Base-by-base conservation (phyloP, 768 basidiomycete species). In the Boletales sp. region DNA sequence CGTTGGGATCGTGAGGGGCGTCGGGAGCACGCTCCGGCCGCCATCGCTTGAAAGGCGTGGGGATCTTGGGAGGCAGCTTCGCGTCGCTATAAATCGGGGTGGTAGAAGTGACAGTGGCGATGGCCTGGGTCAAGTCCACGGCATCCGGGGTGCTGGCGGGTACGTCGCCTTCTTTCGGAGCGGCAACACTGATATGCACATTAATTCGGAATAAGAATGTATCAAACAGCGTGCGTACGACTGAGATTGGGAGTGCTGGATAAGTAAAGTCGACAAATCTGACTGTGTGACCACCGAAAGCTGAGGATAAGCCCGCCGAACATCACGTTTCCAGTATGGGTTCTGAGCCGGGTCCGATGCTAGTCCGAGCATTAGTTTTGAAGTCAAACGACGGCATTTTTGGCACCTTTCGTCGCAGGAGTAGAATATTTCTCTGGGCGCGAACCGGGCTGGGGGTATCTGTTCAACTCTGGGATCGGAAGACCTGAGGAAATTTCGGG, bases 321-420 rank as follows among this genome's bases (percentile, higher is more conserved):
- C 89, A 71, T 97, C 94, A 53, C 94, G 89, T 70, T 95, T 95
- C 86, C 87, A 94, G 78, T 97, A 97, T 48, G 88, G 89, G 68
- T 91, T 92, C 73, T 90, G 79, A 30, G 90, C 90, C 35, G 81
- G 81, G 70, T 93, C 90, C 38, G 90, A 92, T 19, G 89, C 90
- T 90, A 45, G n/a, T 24, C 10, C 14, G 8, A 6, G 35, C 29
- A 53, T 68, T 45, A 62, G 57, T 45, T 21, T 27, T 6, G 48
- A 13, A 36, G 7, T 18, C 5, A 32, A 14, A 39, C 50, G 60
- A 21, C 17, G 15, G 24, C 0, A 43, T 5, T 37, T 43, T 50
- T 58, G 59, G 58, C 55, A 84, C 93, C 94, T 76, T 88, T 87
- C 4, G 90, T 92, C 5, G 94, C 90, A 8, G 94, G 93, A 0